Base-by-base conservation (phyloP, 495 filamentous ascomycete species). In the Tuber indicum region DNA sequence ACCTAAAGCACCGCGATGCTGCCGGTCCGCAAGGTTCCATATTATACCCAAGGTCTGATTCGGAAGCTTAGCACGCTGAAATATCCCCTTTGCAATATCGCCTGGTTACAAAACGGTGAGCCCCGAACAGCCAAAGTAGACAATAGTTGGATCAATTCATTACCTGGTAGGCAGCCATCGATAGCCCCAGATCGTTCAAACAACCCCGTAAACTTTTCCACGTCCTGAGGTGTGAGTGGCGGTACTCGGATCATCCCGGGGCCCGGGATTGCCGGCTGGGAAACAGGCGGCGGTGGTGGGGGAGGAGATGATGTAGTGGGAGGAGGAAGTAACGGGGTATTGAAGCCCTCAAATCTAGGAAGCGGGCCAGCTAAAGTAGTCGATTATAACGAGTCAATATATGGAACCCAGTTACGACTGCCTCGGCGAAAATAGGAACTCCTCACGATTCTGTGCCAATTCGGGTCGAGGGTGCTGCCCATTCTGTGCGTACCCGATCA, bases 401-500 rank as follows among this genome's bases (percentile, higher is more conserved):
- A 12, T 36, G 58, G 32, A 66, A 36, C 58, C 10, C 58, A 17
- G 26, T 1, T 17, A 17, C 32, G 14, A 36, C 17, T 36, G 32
- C 32, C 26, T 36, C n/a, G 36, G 16, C 70, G 1, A 41, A 17
- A 36, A 8, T 19, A 36, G 58, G 58, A 66, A 66, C 58, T 26
- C 86, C 89, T 85, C 82, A 92, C 90, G 87, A 80, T 89, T 87
- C 76, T 90, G 85, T 45, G 91, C 91, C 62, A 98, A 83, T 84
- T 99, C 94, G 43, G 92, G 87, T 23, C 91, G 89, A 7, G 94
- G 93, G 79, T 91, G 88, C 81, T 91, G 90, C 75, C 92, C 92
- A 83, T 91, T 92, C 86, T 99, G 96, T 70, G 94, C 95, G 85
- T 97, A 94, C 76, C 94, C 96, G 83, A 99, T 98, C 86, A 99